phyloP scores from a whole-genome alignment of 1,284 basidiomycete species.

The Ganoderma lucidum region DNA sequence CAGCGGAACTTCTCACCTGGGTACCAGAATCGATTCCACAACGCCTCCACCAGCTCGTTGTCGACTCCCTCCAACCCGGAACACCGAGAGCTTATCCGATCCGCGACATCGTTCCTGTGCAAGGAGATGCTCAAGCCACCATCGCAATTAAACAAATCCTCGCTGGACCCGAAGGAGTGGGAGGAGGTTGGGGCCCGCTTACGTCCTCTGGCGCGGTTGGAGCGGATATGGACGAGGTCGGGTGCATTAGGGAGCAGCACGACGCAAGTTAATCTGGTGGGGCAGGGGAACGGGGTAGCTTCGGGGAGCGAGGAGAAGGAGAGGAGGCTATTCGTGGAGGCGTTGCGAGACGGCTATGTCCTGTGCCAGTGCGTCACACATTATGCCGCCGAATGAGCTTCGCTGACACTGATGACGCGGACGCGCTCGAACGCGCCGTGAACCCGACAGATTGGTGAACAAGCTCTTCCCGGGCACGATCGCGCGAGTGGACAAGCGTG shows the following conservation, averaged over 20 bases:
- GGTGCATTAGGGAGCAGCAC: conserved; percentile 54
- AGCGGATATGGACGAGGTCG: conserved; percentile 75
- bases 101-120: conserved; percentile 67
- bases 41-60: conserved; percentile 63
- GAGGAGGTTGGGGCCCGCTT: conserved; percentile 78
- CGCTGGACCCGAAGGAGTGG: conserved; percentile 61
- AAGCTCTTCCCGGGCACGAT: conserved; percentile 70
- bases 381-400: conserved; percentile 21
- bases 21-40: conserved; percentile 52
- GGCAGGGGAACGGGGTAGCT: conserved; percentile 49
- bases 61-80: conserved; percentile 52
- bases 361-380: conserved; percentile 80
- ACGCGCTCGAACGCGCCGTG: not conserved
- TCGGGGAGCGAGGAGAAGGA: conserved; percentile 77
- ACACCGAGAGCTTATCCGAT: conserved; percentile 69
- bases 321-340: conserved; percentile 73
- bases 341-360: conserved; percentile 83
- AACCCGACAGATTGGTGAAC: conserved; percentile 69
- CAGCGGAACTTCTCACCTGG: conserved; percentile 53
- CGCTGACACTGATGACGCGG: conserved; percentile 17
- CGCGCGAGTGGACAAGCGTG: conserved; percentile 69
- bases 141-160: conserved; percentile 54
- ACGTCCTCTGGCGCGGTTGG: conserved; percentile 66
- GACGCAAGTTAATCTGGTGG: conserved; percentile 50
- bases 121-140: conserved; percentile 69